phyloP scores from a whole-genome alignment of 441 rosid species.

The Geranium incanum region DNA sequence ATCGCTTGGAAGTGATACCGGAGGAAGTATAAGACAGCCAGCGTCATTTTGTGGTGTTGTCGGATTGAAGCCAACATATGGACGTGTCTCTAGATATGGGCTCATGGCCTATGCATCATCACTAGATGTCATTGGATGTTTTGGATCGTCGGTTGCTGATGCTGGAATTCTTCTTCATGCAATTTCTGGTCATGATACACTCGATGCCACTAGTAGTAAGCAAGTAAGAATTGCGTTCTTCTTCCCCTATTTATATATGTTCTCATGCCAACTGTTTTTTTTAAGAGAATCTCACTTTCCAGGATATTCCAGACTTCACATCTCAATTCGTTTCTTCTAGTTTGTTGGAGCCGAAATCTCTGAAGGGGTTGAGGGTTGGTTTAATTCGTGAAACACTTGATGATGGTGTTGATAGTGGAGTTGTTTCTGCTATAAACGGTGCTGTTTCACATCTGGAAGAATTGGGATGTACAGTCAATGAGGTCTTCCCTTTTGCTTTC shows the following conservation, averaged over 20 bases:
- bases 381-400: conserved; percentile 69
- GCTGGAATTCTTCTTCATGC: conserved; percentile 80
- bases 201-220: conserved; percentile 76
- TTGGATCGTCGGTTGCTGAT: conserved; percentile 81
- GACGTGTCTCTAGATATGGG: conserved; percentile 88
- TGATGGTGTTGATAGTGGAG: conserved; percentile 66
- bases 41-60: conserved; percentile 94
- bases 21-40: conserved; percentile 95
- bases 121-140: conserved; percentile 85
- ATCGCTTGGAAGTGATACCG: conserved; percentile 93
- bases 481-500: conserved; percentile 36
- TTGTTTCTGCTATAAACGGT: conserved; percentile 51
- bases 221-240: conserved; percentile 33
- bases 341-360: conserved; percentile 50
- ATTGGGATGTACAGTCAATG: conserved; percentile 66
- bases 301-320: conserved; percentile 72
- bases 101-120: conserved; percentile 96
- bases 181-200: conserved; percentile 70
- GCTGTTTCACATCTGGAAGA: conserved; percentile 79
- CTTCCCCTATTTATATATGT: background rate
- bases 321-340: conserved; percentile 41
- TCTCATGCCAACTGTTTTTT: conserved; percentile 7
- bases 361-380: conserved; percentile 72
- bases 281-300: conserved; percentile 13
- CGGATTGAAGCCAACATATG: conserved; percentile 87